These are phyloP conservation scores for Hymenochaete sp. DNA, from an alignment of 1,284 basidiomycete genomes.

Conservation along the genomic window DNA sequence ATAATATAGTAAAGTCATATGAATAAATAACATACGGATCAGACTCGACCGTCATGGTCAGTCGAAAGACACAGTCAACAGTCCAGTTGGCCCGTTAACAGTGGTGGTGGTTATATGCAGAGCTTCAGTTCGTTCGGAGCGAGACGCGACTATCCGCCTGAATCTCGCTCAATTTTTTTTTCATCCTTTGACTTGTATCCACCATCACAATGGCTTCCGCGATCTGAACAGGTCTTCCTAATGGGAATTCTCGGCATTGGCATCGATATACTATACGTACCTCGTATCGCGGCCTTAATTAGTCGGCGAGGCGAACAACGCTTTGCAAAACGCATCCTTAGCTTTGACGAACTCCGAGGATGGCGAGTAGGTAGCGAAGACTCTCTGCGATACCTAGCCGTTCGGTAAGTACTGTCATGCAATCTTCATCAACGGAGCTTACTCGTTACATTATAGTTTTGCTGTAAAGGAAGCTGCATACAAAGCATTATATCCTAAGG, in stretches of 20 bases:
- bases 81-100: background rate
- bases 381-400: conserved; percentile 45
- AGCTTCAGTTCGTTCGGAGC: background rate
- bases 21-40: conserved; percentile 23
- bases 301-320: conserved; percentile 39
- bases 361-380: conserved; percentile 31
- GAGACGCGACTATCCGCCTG: background rate
- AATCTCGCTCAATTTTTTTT: background rate
- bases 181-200: background rate
- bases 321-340: conserved; percentile 60
- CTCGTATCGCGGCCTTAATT: conserved; percentile 53
- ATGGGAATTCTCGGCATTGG: conserved; percentile 70
- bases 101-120: background rate
- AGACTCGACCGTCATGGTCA: background rate
- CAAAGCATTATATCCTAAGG: conserved; percentile 69
- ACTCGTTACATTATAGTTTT: conserved; percentile 8
- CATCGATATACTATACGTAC: conserved; percentile 65
- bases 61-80: background rate
- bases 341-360: conserved; percentile 38
- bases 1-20: background rate
- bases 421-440: background rate
- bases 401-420: conserved; percentile 41
- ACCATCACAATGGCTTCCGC: no score
- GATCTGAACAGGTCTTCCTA: no score
- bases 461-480: conserved; percentile 81